A percentile compares a stretch with the other conserved stretches of the same genome.
These are phyloP conservation scores for Nyctanthes arbortristis DNA, from an alignment of 257 asterid genomes.

Conservation along the genomic window DNA sequence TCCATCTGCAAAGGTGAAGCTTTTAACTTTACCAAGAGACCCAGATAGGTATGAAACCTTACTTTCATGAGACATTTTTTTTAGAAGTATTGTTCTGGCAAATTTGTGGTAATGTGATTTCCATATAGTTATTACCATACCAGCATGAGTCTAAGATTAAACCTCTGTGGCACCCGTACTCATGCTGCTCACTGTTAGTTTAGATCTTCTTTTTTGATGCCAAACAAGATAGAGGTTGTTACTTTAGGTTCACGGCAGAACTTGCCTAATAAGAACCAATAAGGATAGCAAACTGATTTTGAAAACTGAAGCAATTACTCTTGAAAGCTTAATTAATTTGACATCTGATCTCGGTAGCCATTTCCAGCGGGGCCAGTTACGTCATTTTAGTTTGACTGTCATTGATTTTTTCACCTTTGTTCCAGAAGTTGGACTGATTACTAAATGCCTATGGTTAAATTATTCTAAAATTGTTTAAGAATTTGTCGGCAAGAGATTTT, in stretches of 20 bases:
- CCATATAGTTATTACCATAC: not conserved
- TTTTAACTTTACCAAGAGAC: slow-evolving; percentile 68
- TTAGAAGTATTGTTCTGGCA: slow-evolving; percentile 2
- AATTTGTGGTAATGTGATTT: not conserved
- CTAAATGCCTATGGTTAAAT: not conserved
- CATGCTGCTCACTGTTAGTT: not conserved
- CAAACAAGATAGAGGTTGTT: not conserved
- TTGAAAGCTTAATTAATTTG: not conserved
- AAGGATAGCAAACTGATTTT: not conserved
- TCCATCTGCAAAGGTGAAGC: slow-evolving; percentile 96
- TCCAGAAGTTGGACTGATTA: not conserved
- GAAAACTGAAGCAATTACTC: not conserved
- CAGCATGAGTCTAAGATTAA: not conserved
- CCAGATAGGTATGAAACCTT: slow-evolving; percentile 33
- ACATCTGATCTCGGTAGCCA: not conserved
- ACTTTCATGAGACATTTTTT: not conserved
- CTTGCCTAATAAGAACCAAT: not conserved
- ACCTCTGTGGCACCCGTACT: not conserved
- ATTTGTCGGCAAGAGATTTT: too few species aligned
- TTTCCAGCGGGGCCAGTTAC: not conserved
- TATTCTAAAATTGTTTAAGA: not conserved
- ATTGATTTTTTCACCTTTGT: not conserved
- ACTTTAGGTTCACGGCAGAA: not conserved
- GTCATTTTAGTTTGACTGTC: not conserved
- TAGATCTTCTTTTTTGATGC: not conserved